Conservation (phyloP, 225 moss, liverwort and hornwort species). For the Pseudisothecium myosuroides region DNA sequence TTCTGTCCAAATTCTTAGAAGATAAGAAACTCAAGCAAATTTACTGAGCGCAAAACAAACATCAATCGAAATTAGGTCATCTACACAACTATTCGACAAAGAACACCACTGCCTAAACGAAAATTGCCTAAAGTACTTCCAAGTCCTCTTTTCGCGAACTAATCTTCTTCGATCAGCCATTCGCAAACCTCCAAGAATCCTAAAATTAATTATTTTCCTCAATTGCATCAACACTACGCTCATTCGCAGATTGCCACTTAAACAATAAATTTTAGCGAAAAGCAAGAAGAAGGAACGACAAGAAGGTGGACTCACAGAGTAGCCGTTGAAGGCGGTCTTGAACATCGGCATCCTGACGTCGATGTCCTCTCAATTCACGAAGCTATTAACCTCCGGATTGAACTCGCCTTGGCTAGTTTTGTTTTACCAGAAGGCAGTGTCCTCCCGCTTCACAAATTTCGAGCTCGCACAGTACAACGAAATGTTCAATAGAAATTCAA, state of each 20-base stretch:
- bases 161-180: neutral
- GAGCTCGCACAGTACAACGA: neutral
- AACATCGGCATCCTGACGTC: slow-evolving; percentile 64
- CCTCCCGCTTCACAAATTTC: neutral
- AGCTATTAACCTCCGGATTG: neutral
- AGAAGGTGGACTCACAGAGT: slow-evolving; percentile 26
- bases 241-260: neutral
- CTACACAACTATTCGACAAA: neutral
- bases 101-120: neutral
- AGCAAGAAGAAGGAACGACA: neutral
- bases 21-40: neutral
- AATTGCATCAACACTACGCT: neutral
- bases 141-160: neutral
- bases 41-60: neutral
- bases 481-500: neutral
- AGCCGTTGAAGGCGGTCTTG: slow-evolving; percentile 93
- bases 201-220: neutral
- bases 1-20: neutral
- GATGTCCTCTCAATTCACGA: neutral
- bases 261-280: neutral
- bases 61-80: slow-evolving; percentile 16
- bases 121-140: neutral
- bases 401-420: neutral
- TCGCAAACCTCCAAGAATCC: neutral
- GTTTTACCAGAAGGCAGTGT: neutral